Conservation (phyloP, 208 protist species). For the Leishmania arabica region DNA sequence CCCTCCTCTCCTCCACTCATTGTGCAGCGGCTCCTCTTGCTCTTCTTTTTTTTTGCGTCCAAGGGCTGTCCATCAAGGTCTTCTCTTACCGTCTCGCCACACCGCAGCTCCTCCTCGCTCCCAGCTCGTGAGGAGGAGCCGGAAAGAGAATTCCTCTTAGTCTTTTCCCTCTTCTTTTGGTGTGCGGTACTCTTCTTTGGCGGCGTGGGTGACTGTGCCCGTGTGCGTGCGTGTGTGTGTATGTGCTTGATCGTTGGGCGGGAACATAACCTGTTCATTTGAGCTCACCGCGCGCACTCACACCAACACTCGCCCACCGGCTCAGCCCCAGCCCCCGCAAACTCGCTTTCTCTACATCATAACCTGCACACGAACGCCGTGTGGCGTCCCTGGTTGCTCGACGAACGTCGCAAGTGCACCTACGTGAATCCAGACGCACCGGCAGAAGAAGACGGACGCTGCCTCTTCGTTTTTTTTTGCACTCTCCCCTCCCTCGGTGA, state of each 20-base stretch:
- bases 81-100: neutral
- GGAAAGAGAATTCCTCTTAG: neutral
- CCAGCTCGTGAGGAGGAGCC: neutral
- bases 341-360: neutral
- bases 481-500: neutral
- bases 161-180: neutral
- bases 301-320: neutral
- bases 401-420: neutral
- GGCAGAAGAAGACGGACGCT: neutral
- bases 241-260: neutral
- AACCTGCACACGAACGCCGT: neutral
- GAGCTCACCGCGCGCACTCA: neutral
- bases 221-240: neutral
- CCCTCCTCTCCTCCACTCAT: neutral
- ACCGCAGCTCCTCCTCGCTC: neutral
- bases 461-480: neutral
- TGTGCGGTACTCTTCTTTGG: neutral
- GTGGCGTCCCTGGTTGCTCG: neutral
- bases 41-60: neutral
- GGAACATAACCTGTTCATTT: neutral
- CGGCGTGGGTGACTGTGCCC: neutral
- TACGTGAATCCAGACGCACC: neutral
- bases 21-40: neutral
- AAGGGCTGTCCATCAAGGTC: neutral
- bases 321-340: neutral